Evolutionary conservation across 2,329 filamentous ascomycete genomes (phyloP).

Genomic region (Fusarium denticulatum): DNA sequence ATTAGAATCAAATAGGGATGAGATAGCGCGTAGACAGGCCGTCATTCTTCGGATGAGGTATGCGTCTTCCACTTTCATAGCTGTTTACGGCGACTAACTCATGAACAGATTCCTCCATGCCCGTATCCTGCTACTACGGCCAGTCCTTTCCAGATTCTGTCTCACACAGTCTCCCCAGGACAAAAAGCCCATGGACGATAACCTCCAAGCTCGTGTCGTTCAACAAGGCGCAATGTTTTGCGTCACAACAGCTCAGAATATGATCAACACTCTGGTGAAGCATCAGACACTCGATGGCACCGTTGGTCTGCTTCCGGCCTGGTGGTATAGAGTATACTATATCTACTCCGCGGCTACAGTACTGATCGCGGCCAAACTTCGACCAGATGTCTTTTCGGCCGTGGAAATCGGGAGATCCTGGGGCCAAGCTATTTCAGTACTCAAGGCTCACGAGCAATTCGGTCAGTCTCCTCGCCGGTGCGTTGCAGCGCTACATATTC

Average conservation of each 20-base stretch:
- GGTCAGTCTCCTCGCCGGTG: slow-evolving; percentile 48
- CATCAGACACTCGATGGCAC: slow-evolving; percentile 47
- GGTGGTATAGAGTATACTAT: slow-evolving; percentile 54
- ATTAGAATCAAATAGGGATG: slow-evolving; percentile 24
- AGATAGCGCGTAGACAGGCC: slow-evolving; percentile 45
- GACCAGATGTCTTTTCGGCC: slow-evolving; percentile 46
- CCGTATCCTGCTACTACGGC: slow-evolving; percentile 47
- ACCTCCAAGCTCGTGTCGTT: slow-evolving; percentile 43
- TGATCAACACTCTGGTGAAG: slow-evolving; percentile 45
- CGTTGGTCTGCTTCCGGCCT: slow-evolving; percentile 49
- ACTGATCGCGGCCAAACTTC: slow-evolving; percentile 49
- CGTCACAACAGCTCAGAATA: slow-evolving; percentile 47
- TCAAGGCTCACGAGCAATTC: slow-evolving; percentile 48
- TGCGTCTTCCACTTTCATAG: neutral
- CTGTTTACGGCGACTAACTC: neutral
- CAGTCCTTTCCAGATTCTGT: slow-evolving; percentile 48
- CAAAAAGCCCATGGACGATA: slow-evolving; percentile 26
- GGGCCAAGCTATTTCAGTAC: slow-evolving; percentile 47
- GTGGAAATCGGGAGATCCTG: slow-evolving; percentile 44
- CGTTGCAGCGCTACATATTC: slow-evolving; percentile 47
- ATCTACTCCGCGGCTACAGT: slow-evolving; percentile 51
- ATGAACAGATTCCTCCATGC: slow-evolving; percentile 47
- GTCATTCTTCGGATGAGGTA: slow-evolving; percentile 50
- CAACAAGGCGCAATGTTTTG: slow-evolving; percentile 49
- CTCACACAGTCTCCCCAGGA: slow-evolving; percentile 33